A percentile compares a stretch with the other conserved stretches of the same genome.
Evolutionary conservation across 768 basidiomycete species (phyloP).

Genomic region (Rhizopogon rudus): DNA sequence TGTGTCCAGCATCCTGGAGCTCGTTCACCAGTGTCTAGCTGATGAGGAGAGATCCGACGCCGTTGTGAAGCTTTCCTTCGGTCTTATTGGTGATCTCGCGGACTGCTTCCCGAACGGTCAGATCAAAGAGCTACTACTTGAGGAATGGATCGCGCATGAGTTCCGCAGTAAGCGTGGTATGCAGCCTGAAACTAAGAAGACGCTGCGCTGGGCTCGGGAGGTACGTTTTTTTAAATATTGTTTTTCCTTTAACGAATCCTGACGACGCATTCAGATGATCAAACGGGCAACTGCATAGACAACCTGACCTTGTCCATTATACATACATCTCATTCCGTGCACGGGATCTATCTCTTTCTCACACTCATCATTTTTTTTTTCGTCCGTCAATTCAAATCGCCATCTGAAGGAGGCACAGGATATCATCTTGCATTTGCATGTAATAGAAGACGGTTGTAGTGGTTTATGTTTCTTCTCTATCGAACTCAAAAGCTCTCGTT

Average conservation of each 20-base stretch:
- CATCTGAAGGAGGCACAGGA: conserved; percentile 72
- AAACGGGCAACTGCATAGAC: conserved; percentile 74
- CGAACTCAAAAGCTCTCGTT: conserved; percentile 1
- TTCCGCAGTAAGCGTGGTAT: conserved; percentile 71
- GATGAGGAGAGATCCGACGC: conserved; percentile 85
- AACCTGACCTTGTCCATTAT: conserved; percentile 26
- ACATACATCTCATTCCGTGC: conserved; percentile 33
- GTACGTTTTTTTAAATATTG: conserved; percentile 37
- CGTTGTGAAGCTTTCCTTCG: conserved; percentile 70
- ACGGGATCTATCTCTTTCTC: conserved; percentile 40
- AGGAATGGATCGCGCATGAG: conserved; percentile 74
- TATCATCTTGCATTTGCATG: conserved; percentile 48
- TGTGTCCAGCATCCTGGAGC: conserved; percentile 69
- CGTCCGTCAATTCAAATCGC: conserved; percentile 31
- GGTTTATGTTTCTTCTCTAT: not conserved
- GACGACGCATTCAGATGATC: conserved; percentile 51
- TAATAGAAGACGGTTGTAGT: conserved; percentile 44
- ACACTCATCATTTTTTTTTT: conserved; percentile 12
- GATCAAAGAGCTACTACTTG: conserved; percentile 72
- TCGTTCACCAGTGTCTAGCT: conserved; percentile 68
- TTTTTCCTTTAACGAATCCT: not conserved
- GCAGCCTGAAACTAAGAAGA: conserved; percentile 78
- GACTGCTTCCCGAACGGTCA: conserved; percentile 80
- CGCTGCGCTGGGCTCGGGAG: conserved; percentile 91
- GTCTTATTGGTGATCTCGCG: conserved; percentile 90